Conservation (phyloP, 1,284 basidiomycete species). For the Ustilago crameri region DNA sequence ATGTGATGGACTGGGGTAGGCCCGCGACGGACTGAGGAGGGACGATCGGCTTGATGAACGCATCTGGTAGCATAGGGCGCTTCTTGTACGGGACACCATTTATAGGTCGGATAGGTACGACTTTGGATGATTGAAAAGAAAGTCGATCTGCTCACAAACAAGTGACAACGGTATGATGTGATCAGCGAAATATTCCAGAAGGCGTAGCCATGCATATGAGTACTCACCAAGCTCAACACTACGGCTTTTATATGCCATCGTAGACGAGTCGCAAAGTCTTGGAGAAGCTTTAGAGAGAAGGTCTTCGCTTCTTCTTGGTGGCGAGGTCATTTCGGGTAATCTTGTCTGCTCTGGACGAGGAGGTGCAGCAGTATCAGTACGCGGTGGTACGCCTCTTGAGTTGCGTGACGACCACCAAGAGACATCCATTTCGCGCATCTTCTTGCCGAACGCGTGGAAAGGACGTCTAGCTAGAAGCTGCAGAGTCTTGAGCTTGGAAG, state of each 20-base stretch:
- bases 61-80: conserved; percentile 31
- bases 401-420: conserved; percentile 32
- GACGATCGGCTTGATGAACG: conserved; percentile 8
- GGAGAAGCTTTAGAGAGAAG: conserved; percentile 29
- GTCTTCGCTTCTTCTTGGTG: conserved; percentile 33
- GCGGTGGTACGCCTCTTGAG: too few species aligned
- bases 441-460: conserved; percentile 33
- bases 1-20: neutral
- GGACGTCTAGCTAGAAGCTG: conserved; percentile 32
- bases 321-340: neutral
- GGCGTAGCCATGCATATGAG: neutral
- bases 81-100: conserved; percentile 10
- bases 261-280: conserved; percentile 4
- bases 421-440: conserved; percentile 28
- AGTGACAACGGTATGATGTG: neutral
- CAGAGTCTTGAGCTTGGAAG: conserved; percentile 32
- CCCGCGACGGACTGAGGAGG: too few species aligned
- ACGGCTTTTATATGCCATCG: conserved; percentile 20
- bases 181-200: neutral
- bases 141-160: conserved; percentile 18
- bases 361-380: neutral
- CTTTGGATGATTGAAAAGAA: conserved; percentile 19
- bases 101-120: conserved; percentile 20
- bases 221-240: conserved; percentile 24
- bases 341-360: neutral